Percentiles rank a stretch among this genome's conserved stretches.
Conservation (phyloP, 306 rosid genomes). For the Potentilla sterilis region DNA sequence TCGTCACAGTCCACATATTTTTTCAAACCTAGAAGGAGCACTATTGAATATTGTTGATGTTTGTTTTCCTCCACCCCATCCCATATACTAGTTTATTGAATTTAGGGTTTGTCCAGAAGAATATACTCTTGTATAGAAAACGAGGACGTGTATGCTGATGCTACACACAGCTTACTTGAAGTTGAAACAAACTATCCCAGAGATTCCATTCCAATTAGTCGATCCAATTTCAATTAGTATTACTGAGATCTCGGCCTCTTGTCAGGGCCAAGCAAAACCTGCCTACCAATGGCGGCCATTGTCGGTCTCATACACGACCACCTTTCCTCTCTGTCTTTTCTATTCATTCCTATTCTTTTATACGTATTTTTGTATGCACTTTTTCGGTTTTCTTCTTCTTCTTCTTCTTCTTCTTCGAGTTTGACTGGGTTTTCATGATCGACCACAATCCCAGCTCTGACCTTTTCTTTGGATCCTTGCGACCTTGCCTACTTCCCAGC, state of each 20-base stretch:
- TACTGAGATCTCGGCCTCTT: conserved; percentile 21
- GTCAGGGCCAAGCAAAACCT: conserved; percentile 10
- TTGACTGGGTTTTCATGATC: not conserved
- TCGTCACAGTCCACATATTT: not conserved
- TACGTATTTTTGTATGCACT: not conserved
- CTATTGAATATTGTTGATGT: not conserved
- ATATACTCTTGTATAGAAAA: not conserved
- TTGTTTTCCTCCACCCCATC: not conserved
- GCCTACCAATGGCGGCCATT: conserved; percentile 19
- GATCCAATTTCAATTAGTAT: not conserved
- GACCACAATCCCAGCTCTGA: not conserved
- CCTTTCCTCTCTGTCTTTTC: not conserved
- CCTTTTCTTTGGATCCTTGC: conserved; percentile 11
- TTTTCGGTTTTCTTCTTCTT: conserved; percentile 12
- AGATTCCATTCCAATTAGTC: not conserved
- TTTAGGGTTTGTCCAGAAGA: not conserved
- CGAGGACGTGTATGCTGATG: conserved; percentile 22
- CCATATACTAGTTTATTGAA: not conserved
- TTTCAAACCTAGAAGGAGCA: not conserved
- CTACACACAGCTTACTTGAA: not conserved
- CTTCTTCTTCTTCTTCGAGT: not conserved
- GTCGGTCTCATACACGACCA: conserved; percentile 22
- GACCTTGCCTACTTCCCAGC: not conserved
- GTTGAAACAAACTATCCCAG: not conserved
- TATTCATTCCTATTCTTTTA: not conserved